Percentiles rank a stretch among this genome's conserved stretches.
These are phyloP conservation scores for Ascosphaera pollenicola DNA, from an alignment of 2,329 filamentous ascomycete genomes.

Conservation along the genomic window DNA sequence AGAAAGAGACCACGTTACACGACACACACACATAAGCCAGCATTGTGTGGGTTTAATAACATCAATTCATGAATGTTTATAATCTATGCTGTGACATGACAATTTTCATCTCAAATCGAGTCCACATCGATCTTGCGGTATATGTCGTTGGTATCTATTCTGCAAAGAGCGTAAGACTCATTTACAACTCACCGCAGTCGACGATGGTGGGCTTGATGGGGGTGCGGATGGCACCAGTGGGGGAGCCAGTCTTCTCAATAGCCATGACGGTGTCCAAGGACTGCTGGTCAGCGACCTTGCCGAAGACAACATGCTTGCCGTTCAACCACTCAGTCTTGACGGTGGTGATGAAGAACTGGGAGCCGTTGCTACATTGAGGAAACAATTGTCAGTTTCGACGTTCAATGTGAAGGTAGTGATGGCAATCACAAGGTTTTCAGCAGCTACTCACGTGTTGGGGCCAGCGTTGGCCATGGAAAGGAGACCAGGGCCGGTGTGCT, in stretches of 20 bases:
- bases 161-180: slow-evolving; percentile 1
- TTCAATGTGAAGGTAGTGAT: too few relatives aligned
- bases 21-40: too few relatives aligned
- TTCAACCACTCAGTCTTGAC: slow-evolving; percentile 40
- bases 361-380: too few relatives aligned
- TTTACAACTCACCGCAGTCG: slow-evolving; percentile 25
- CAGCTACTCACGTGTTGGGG: too few relatives aligned
- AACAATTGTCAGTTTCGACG: too few relatives aligned
- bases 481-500: slow-evolving; percentile 41
- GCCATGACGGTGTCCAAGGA: slow-evolving; percentile 33
- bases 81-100: too few relatives aligned
- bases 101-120: too few relatives aligned
- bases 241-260: slow-evolving; percentile 36
- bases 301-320: slow-evolving; percentile 44
- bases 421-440: too few relatives aligned
- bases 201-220: slow-evolving; percentile 33
- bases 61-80: too few relatives aligned
- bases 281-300: slow-evolving; percentile 36
- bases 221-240: slow-evolving; percentile 29
- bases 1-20: too few relatives aligned
- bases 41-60: too few relatives aligned
- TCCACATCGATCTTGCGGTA: not conserved
- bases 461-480: too few relatives aligned
- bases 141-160: not conserved
- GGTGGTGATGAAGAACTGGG: slow-evolving; percentile 47